These are phyloP conservation scores for Mrakia blollopis DNA, from an alignment of 768 basidiomycete species.

Conservation along the genomic window DNA sequence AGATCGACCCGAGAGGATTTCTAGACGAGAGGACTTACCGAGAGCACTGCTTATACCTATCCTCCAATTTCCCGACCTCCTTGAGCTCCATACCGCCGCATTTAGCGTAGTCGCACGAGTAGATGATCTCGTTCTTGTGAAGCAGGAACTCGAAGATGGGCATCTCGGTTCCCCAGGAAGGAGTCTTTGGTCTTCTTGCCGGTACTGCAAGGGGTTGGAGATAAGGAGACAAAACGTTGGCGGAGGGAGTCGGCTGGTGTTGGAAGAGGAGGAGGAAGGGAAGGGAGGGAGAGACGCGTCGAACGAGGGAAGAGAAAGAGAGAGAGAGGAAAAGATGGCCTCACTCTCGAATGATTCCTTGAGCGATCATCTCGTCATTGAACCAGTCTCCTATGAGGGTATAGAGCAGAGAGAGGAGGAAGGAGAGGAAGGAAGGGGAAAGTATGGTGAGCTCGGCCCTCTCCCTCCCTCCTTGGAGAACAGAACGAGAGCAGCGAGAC, in stretches of 20 bases:
- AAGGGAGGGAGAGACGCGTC: conserved; percentile 56
- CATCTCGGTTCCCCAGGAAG: not conserved
- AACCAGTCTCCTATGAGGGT: too few relatives aligned
- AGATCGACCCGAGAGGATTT: not conserved
- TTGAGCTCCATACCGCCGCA: not conserved
- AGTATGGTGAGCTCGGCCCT: conserved; percentile 46
- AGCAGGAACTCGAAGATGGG: not conserved
- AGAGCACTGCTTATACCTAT: conserved; percentile 4
- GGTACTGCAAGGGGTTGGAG: not conserved
- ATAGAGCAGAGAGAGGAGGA: too few relatives aligned
- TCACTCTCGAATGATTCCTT: too few relatives aligned
- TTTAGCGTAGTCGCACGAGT: not conserved
- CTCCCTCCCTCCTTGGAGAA: conserved; percentile 47
- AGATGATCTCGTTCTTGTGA: not conserved
- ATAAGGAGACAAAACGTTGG: not conserved
- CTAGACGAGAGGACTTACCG: conserved; percentile 5
- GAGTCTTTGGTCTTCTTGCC: not conserved
- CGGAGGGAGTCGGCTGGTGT: not conserved
- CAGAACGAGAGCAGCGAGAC: too few relatives aligned
- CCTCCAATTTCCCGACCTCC: not conserved
- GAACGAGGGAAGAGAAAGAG: conserved; percentile 52
- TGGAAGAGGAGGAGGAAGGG: not conserved
- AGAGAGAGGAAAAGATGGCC: too few relatives aligned
- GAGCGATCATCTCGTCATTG: too few relatives aligned
- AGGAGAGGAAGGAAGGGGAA: too few relatives aligned